These are phyloP conservation scores for Cylindrotheca closterium DNA, from an alignment of 108 stramenopile genomes.

Conservation along the genomic window DNA sequence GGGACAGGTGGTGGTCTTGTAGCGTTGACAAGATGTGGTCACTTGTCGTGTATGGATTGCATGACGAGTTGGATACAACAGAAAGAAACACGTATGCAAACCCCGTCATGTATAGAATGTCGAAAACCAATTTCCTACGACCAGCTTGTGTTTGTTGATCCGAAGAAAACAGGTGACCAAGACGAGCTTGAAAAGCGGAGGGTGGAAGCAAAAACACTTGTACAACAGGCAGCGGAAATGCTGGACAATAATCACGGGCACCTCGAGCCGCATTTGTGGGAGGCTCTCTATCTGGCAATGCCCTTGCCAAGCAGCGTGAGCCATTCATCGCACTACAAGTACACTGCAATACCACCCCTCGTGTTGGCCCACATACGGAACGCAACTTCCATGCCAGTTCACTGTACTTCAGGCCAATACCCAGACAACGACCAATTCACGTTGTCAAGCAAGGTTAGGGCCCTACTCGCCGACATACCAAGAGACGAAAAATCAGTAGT, in stretches of 20 bases:
- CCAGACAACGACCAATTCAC: neutral
- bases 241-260: constrained; percentile 40
- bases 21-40: constrained; percentile 43
- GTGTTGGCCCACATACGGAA: constrained; percentile 41
- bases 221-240: constrained; percentile 33
- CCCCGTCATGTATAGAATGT: constrained; percentile 32
- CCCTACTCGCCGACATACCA: constrained; percentile 36
- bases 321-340: constrained; percentile 4
- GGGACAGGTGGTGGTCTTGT: too few species aligned
- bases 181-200: constrained; percentile 7
- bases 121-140: constrained; percentile 27
- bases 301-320: constrained; percentile 32
- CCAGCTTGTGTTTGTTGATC: constrained; percentile 32
- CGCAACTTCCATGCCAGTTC: constrained; percentile 10
- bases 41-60: constrained; percentile 44
- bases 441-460: constrained; percentile 45
- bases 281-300: constrained; percentile 33
- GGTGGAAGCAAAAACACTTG: constrained; percentile 21
- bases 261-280: constrained; percentile 44
- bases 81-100: neutral
- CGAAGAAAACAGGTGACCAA: constrained; percentile 18
- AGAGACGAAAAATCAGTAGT: constrained; percentile 40
- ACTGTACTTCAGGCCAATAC: neutral
- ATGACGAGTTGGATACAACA: constrained; percentile 20
- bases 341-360: constrained; percentile 40